Evolutionary conservation across 805 yeast genomes (phyloP).

Genomic region (Wickerhamomyces rabaulensis): DNA sequence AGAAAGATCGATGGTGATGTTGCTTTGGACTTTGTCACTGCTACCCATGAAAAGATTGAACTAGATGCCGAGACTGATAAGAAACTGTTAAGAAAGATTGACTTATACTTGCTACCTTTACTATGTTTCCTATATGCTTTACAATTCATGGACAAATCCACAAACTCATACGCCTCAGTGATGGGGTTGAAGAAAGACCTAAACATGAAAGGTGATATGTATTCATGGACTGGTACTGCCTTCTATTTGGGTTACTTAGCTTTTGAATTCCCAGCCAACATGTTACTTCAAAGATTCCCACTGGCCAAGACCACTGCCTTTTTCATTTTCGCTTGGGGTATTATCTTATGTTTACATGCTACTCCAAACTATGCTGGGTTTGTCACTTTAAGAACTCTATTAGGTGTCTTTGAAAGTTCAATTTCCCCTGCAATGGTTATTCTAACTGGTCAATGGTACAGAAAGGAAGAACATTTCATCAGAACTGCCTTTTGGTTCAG

Average conservation of each 20-base stretch:
- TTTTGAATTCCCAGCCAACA: slow-evolving; percentile 42
- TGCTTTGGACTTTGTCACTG: background rate
- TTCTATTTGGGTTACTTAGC: slow-evolving; percentile 51
- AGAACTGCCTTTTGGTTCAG: slow-evolving; percentile 28
- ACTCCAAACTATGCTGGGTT: slow-evolving; percentile 40
- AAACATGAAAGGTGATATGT: slow-evolving; percentile 35
- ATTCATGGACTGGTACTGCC: slow-evolving; percentile 43
- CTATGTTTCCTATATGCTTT: slow-evolving; percentile 25
- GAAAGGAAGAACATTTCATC: slow-evolving; percentile 25
- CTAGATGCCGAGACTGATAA: slow-evolving; percentile 3
- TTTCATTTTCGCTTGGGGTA: slow-evolving; percentile 43
- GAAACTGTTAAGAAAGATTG: slow-evolving; percentile 29
- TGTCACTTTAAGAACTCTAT: slow-evolving; percentile 38
- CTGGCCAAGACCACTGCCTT: slow-evolving; percentile 29
- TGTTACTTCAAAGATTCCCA: slow-evolving; percentile 44
- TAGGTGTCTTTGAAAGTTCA: slow-evolving; percentile 46
- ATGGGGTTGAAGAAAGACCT: slow-evolving; percentile 36
- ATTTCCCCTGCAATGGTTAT: slow-evolving; percentile 24
- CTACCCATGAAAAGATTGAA: slow-evolving; percentile 8
- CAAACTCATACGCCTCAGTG: slow-evolving; percentile 38
- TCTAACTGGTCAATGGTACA: slow-evolving; percentile 16
- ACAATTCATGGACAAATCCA: slow-evolving; percentile 38
- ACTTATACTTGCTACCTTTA: slow-evolving; percentile 30
- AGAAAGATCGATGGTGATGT: slow-evolving; percentile 3
- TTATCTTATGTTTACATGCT: slow-evolving; percentile 36